A percentile compares a stretch with the other conserved stretches of the same genome.
These are phyloP conservation scores for Emergomyces orientalis DNA, from an alignment of 2,329 filamentous ascomycete genomes.

Conservation along the genomic window DNA sequence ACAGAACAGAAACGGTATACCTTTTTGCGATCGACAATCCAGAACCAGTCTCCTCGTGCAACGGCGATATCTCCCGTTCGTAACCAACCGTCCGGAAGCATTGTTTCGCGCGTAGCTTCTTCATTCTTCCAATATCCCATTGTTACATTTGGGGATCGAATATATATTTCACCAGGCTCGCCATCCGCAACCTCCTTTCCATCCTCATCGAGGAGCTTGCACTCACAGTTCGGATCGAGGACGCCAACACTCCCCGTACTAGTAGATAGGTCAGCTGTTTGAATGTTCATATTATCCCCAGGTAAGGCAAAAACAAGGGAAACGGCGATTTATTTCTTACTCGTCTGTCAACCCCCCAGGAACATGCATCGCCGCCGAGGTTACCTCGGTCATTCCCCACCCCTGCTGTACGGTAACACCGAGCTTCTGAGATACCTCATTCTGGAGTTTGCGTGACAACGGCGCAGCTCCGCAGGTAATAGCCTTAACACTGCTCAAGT, in stretches of 20 bases:
- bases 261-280: not conserved
- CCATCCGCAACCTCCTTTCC: constrained; percentile 43
- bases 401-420: constrained; percentile 73
- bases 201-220: constrained; percentile 46
- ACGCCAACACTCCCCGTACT: constrained; percentile 43
- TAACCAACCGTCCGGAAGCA: constrained; percentile 66
- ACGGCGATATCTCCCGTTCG: constrained; percentile 80
- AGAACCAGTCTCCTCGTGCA: constrained; percentile 68
- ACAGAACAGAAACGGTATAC: no score
- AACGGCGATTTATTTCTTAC: constrained; percentile 13
- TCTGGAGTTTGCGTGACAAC: constrained; percentile 67
- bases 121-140: constrained; percentile 53
- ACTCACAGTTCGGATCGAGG: constrained; percentile 46
- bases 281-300: not conserved
- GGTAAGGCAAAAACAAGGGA: no score
- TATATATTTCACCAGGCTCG: constrained; percentile 57
- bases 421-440: constrained; percentile 62
- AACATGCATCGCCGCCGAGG: constrained; percentile 37
- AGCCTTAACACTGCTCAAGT: constrained; percentile 68
- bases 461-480: constrained; percentile 82
- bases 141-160: constrained; percentile 56
- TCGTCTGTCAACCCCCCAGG: constrained; percentile 32
- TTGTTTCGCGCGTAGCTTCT: constrained; percentile 46
- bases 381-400: constrained; percentile 66
- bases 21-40: constrained; percentile 70